A percentile compares a stretch with the other conserved stretches of the same genome.
phyloP scores from a whole-genome alignment of 2,329 filamentous ascomycete genomes.

The Fusarium beomiforme region DNA sequence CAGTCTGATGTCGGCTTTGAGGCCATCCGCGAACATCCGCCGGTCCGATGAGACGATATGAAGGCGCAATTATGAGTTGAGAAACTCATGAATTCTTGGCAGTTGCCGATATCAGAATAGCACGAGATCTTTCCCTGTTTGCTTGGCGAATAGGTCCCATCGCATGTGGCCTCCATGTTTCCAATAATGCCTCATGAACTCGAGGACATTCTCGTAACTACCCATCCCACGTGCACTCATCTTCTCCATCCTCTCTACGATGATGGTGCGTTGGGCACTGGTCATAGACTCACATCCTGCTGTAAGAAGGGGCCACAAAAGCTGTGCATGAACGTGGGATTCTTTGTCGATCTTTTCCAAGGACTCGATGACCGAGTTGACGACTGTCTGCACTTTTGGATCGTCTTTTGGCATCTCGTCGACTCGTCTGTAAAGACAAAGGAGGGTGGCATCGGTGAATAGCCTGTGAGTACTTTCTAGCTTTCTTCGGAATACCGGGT shows the following conservation, averaged over 20 bases:
- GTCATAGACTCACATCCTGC: conserved; percentile 10
- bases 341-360: neutral
- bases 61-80: neutral
- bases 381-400: neutral
- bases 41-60: neutral
- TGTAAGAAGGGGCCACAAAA: conserved; percentile 9
- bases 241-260: conserved; percentile 1
- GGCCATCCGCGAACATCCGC: neutral
- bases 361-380: neutral
- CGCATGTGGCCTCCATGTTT: neutral
- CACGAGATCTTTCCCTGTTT: conserved; percentile 7
- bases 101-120: neutral
- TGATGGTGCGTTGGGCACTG: neutral
- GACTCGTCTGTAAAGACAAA: neutral
- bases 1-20: neutral
- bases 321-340: neutral
- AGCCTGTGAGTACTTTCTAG: neutral
- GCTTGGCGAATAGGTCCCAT: conserved; percentile 15
- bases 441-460: neutral
- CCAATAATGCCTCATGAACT: conserved; percentile 19
- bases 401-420: neutral
- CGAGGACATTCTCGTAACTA: neutral
- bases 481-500: neutral
- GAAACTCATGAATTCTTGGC: neutral
- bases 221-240: conserved; percentile 4